phyloP scores from a whole-genome alignment of 495 filamentous ascomycete genomes.

The Aspergillus panamensis region DNA sequence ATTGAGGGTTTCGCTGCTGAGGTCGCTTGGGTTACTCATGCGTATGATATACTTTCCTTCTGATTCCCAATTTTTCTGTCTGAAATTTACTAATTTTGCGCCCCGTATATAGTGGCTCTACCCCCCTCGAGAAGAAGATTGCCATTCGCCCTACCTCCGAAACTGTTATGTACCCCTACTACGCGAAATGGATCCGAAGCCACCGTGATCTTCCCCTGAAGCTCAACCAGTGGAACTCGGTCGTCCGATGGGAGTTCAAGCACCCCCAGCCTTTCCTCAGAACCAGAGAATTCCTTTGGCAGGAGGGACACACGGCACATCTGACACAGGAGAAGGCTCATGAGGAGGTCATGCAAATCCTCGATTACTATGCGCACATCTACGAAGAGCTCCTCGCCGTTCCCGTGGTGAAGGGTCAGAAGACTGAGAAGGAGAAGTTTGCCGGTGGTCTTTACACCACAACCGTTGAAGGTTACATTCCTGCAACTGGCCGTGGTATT shows the following conservation, averaged over 20 bases:
- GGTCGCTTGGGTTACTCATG: slow-evolving; percentile 97
- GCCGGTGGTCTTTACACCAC: slow-evolving; percentile 94
- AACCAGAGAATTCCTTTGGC: slow-evolving; percentile 94
- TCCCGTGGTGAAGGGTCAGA: slow-evolving; percentile 84
- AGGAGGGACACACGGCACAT: slow-evolving; percentile 97
- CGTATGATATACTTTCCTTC: slow-evolving; percentile 49
- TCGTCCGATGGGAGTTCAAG: slow-evolving; percentile 98
- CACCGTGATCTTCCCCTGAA: slow-evolving; percentile 90
- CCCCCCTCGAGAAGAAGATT: slow-evolving; percentile 88
- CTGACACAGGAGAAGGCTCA: slow-evolving; percentile 71
- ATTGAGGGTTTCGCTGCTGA: slow-evolving; percentile 97
- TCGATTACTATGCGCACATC: slow-evolving; percentile 86
- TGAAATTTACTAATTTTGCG: not conserved
- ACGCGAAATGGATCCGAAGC: slow-evolving; percentile 91
- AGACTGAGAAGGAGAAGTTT: slow-evolving; percentile 92
- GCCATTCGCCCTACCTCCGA: slow-evolving; percentile 95
- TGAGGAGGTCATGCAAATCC: slow-evolving; percentile 83
- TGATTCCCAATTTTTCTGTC: not conserved
- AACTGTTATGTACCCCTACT: slow-evolving; percentile 93
- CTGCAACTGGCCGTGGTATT: slow-evolving; percentile 90
- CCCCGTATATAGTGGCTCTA: slow-evolving; percentile 55
- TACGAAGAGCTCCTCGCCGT: slow-evolving; percentile 93
- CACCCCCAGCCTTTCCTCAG: slow-evolving; percentile 92
- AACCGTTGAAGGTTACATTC: slow-evolving; percentile 86
- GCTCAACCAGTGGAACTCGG: slow-evolving; percentile 97